These are phyloP conservation scores for Coprinopsis marcescibilis DNA, from an alignment of 768 basidiomycete species.

Conservation along the genomic window DNA sequence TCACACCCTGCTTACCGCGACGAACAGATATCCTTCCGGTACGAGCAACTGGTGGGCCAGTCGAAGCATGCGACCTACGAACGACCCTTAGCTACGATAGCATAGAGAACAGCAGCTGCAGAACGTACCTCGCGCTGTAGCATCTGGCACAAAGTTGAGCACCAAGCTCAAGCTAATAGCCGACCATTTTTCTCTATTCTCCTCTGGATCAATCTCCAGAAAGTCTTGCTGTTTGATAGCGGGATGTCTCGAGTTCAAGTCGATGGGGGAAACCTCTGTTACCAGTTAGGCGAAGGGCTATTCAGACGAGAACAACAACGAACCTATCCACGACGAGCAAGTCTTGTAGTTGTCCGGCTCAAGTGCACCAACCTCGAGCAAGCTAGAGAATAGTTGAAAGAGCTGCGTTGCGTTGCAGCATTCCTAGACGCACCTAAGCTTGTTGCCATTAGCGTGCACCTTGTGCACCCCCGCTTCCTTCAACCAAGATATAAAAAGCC, in stretches of 20 bases:
- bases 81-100: not conserved
- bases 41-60: constrained; percentile 53
- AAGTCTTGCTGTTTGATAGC: constrained; percentile 85
- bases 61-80: constrained; percentile 65
- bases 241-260: constrained; percentile 80
- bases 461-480: constrained; percentile 40
- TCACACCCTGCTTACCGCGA: constrained; percentile 48
- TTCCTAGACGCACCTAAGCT: constrained; percentile 35
- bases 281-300: too few relatives aligned
- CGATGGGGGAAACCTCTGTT: constrained; percentile 69
- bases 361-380: constrained; percentile 87
- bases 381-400: too few relatives aligned
- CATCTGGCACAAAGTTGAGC: constrained; percentile 79
- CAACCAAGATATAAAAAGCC: constrained; percentile 72
- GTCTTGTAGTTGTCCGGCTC: constrained; percentile 74
- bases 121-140: constrained; percentile 63
- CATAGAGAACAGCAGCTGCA: not conserved
- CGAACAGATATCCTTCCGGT: constrained; percentile 55
- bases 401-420: too few relatives aligned
- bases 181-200: constrained; percentile 61
- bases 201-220: constrained; percentile 48
- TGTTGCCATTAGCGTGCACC: constrained; percentile 15
- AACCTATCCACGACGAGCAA: constrained; percentile 70
- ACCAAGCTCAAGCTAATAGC: constrained; percentile 83
- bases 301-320: too few relatives aligned